A percentile compares a stretch with the other conserved stretches of the same genome.
These are phyloP conservation scores for Pseudogymnoascus sp. DNA, from an alignment of 2,329 filamentous ascomycete species.

Conservation along the genomic window DNA sequence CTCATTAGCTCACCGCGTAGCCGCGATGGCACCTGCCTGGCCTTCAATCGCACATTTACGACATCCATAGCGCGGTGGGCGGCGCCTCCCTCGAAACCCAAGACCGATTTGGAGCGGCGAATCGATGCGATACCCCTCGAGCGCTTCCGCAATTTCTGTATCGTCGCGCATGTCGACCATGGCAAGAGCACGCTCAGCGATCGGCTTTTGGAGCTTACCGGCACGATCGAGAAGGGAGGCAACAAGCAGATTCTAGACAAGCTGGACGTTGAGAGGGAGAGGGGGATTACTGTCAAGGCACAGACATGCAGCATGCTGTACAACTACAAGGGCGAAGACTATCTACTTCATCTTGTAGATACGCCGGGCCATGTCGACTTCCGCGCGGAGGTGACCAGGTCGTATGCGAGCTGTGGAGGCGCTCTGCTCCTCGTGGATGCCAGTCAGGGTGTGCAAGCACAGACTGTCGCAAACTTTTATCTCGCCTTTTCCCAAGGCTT, in stretches of 20 bases:
- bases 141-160: slow-evolving; percentile 90
- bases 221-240: slow-evolving; percentile 75
- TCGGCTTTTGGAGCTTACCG: slow-evolving; percentile 84
- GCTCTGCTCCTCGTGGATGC: slow-evolving; percentile 90
- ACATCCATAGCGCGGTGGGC: slow-evolving; percentile 24
- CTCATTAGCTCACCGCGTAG: slow-evolving; percentile 27
- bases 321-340: slow-evolving; percentile 76
- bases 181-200: slow-evolving; percentile 95
- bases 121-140: slow-evolving; percentile 72
- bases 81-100: slow-evolving; percentile 26
- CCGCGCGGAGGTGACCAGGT: slow-evolving; percentile 87
- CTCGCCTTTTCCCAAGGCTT: slow-evolving; percentile 89
- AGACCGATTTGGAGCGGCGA: slow-evolving; percentile 44
- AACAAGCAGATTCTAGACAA: slow-evolving; percentile 98
- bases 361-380: slow-evolving; percentile 98
- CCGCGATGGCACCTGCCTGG: slow-evolving; percentile 24
- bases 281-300: slow-evolving; percentile 97
- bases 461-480: slow-evolving; percentile 98
- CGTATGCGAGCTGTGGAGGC: slow-evolving; percentile 92
- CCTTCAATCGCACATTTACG: slow-evolving; percentile 20
- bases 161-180: slow-evolving; percentile 97
- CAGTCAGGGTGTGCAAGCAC: slow-evolving; percentile 91
- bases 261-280: slow-evolving; percentile 89
- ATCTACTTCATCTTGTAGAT: slow-evolving; percentile 90
- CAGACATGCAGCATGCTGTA: slow-evolving; percentile 99